Evolutionary conservation across 2,329 filamentous ascomycete species (phyloP), one percentile per base, ranked within the genome.

Genomic region (Hypocreales sp.): DNA sequence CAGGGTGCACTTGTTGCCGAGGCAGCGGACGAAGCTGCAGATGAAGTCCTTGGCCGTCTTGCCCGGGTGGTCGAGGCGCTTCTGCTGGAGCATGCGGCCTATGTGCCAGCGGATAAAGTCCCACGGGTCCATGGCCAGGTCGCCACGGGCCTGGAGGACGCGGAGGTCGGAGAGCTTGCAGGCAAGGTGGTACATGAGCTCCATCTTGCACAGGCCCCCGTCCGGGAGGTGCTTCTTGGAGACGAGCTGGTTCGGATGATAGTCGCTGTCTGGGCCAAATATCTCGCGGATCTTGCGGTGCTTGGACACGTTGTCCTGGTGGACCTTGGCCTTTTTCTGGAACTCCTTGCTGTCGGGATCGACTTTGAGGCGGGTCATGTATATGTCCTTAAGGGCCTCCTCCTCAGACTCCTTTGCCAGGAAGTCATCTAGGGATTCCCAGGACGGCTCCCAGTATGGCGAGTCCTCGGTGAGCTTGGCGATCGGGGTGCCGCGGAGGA

Each of bases 71-170:
- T n/a, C 6, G 8, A 35, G 28, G 12, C 27, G 16, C 13, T 37
- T 28, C 7, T 31, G 19, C 7, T 31, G 19, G 4, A 41, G 28
- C 17, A 41, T 40, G 7, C 30, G 27, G 6, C 31, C 28, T 15
- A 51, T 34, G 13, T 50, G 40, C 51, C 50, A 56, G 12, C 53
- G 41, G 22, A 55, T 35, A 26, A 56, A 57, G 31, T 55, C 46
- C 29, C 44, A 51, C 0, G 52, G 47, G 7, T 51, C 44, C 53
- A 57, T 57, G 0, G 19, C 15, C 2, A 57, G 35, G 15, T 48
- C 29, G 5, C 39, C 32, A 5, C 25, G 33, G 2, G 33, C 24
- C 4, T 38, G 31, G 1, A 56, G 35, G 5, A 40, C 31, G 5
- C 37, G 29, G 1, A 56, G 34, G 11, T 53, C 49, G 0, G 42